Evolutionary conservation across 2,329 filamentous ascomycete genomes (phyloP).

Genomic region (Venturia oleaginea): DNA sequence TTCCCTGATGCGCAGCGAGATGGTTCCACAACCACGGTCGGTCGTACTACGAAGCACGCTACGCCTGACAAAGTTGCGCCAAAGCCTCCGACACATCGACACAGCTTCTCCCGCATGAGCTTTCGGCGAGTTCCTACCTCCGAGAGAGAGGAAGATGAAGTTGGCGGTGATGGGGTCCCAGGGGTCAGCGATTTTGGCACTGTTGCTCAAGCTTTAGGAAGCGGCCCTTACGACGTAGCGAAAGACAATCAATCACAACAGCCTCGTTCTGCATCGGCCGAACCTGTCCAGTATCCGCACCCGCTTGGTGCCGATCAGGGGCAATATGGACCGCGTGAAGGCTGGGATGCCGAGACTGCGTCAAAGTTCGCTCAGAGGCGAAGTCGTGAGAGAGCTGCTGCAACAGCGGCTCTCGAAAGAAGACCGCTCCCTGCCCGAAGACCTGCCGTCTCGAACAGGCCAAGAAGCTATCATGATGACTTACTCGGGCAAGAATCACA

Average conservation of each 20-base stretch:
- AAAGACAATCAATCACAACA: not conserved
- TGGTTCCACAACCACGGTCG: not conserved
- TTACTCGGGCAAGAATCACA: not conserved
- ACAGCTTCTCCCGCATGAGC: not conserved
- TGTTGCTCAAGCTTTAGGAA: constrained; percentile 32
- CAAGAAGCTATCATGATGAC: constrained; percentile 2
- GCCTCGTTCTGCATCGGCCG: constrained; percentile 14
- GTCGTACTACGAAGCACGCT: not conserved
- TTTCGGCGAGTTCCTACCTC: not conserved
- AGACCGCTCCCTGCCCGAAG: not conserved
- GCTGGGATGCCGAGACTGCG: constrained; percentile 28
- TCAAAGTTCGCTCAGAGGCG: constrained; percentile 27
- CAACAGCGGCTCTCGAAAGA: not conserved
- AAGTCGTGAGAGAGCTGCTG: constrained; percentile 24
- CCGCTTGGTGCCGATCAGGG: constrained; percentile 25
- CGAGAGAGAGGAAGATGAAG: constrained; percentile 13
- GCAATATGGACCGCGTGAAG: constrained; percentile 24
- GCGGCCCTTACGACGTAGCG: constrained; percentile 36
- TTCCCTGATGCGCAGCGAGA: constrained; percentile 4
- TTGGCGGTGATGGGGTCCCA: constrained; percentile 19
- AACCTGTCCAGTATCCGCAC: constrained; percentile 23
- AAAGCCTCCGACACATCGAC: not conserved
- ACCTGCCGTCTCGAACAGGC: not conserved
- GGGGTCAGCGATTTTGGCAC: constrained; percentile 31
- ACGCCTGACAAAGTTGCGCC: not conserved